Evolutionary conservation across 2,329 filamentous ascomycete species (phyloP).

Genomic region (Exophiala spinifera): DNA sequence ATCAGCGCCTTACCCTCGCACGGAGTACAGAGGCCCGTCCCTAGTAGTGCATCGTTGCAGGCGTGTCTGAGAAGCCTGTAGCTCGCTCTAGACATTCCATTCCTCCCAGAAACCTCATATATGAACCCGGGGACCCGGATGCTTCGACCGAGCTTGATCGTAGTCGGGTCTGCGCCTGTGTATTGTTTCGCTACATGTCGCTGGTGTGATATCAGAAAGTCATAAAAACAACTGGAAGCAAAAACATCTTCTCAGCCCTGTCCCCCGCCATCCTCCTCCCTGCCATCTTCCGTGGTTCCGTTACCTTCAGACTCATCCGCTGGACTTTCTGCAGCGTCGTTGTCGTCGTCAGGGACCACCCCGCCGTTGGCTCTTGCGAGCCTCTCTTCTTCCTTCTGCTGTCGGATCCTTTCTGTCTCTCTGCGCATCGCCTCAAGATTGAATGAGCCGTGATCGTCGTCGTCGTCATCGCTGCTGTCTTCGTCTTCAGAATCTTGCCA

Average conservation of each 20-base stretch:
- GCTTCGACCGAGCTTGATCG: no score
- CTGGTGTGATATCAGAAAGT: not conserved
- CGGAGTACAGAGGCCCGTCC: no score
- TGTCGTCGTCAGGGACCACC: constrained; percentile 15
- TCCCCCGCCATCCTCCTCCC: constrained; percentile 12
- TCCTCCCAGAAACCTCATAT: no score
- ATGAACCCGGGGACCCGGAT: not conserved
- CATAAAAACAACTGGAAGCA: not conserved
- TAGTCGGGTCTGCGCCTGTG: no score
- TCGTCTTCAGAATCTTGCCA: constrained; percentile 70
- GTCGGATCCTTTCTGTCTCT: constrained; percentile 76
- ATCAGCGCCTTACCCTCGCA: no score
- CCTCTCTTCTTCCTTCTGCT: constrained; percentile 74
- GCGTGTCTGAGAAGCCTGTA: no score
- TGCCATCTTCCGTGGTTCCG: constrained; percentile 15
- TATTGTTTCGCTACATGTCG: constrained; percentile 8
- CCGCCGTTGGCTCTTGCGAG: constrained; percentile 41
- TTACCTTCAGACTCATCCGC: constrained; percentile 14
- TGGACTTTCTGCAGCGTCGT: constrained; percentile 15
- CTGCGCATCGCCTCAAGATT: constrained; percentile 77
- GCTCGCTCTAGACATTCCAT: no score
- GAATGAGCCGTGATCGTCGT: constrained; percentile 59
- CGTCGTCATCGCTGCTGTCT: constrained; percentile 61
- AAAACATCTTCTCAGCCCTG: constrained; percentile 4
- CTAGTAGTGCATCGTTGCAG: no score